Percentiles rank a stretch among this genome's conserved stretches.
phyloP scores from a whole-genome alignment of 1,139 yeast genomes.

The Hansenula sp. region DNA sequence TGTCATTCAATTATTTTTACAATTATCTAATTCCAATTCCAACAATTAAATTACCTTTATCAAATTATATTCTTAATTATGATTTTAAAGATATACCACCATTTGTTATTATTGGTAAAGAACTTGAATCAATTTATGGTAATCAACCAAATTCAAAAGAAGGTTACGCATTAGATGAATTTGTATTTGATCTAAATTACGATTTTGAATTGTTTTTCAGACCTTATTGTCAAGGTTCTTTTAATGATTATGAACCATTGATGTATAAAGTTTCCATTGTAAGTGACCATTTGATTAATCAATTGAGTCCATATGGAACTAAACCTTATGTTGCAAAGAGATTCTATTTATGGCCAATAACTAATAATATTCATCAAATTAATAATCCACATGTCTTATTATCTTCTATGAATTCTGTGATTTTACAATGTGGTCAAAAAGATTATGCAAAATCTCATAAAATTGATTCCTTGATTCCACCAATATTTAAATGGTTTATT shows the following conservation, averaged over 20 bases:
- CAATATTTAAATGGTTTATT: constrained; percentile 11
- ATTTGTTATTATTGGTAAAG: constrained; percentile 22
- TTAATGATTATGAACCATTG: constrained; percentile 8
- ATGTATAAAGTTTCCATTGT: constrained; percentile 19
- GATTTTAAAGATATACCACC: constrained; percentile 25
- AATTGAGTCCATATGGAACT: constrained; percentile 14
- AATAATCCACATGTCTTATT: constrained; percentile 15
- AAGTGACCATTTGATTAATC: constrained; percentile 9
- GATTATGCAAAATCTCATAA: not conserved
- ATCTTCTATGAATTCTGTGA: constrained; percentile 15
- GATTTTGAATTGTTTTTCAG: constrained; percentile 16
- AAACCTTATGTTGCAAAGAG: constrained; percentile 9
- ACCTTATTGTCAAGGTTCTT: constrained; percentile 13
- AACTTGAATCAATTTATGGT: constrained; percentile 12
- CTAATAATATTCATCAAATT: constrained; percentile 17
- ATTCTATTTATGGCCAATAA: constrained; percentile 20
- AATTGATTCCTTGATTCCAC: constrained; percentile 14
- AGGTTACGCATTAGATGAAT: constrained; percentile 5
- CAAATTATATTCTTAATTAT: constrained; percentile 23
- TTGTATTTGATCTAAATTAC: constrained; percentile 10
- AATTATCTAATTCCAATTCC: constrained; percentile 32
- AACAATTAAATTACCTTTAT: constrained; percentile 26
- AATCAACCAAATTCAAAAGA: constrained; percentile 10
- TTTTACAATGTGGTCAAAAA: constrained; percentile 13
- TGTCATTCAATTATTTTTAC: constrained; percentile 36